phyloP scores from a whole-genome alignment of 345 rosid species.

The Litchi chinensis region DNA sequence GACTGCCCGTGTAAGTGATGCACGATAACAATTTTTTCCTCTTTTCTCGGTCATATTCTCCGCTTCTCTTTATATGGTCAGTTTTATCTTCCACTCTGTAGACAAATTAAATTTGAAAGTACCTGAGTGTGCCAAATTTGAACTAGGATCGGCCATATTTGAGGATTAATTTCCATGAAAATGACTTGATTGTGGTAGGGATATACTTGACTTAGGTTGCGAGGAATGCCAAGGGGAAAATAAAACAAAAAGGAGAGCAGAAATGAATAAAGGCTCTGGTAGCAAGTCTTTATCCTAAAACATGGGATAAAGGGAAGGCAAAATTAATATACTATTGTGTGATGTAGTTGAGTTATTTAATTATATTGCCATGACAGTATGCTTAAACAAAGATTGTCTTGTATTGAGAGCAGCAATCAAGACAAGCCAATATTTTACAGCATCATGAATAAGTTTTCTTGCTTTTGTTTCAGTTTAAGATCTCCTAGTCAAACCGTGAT shows the following conservation, averaged over 20 bases:
- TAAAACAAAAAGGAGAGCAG: neutral
- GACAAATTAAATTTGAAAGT: neutral
- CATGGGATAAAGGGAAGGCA: neutral
- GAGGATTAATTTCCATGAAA: neutral
- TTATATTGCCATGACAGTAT: neutral
- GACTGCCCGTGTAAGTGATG: too few relatives aligned
- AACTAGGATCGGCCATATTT: neutral
- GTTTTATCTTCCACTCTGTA: neutral
- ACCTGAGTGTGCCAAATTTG: neutral
- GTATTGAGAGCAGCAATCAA: neutral
- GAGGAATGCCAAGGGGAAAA: neutral
- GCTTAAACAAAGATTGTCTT: neutral
- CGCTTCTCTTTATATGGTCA: neutral
- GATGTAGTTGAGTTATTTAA: neutral
- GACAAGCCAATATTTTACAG: neutral
- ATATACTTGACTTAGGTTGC: neutral
- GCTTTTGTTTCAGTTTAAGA: neutral
- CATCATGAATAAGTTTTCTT: neutral
- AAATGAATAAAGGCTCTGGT: neutral
- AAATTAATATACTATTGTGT: neutral
- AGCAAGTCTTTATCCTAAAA: neutral
- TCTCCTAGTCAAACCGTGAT: neutral
- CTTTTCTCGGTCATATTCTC: neutral
- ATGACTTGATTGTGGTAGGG: neutral
- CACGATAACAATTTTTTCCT: too few relatives aligned